Evolutionary conservation across 352 stramenopile genomes (phyloP).

Genomic region (Plasmopara viticola): DNA sequence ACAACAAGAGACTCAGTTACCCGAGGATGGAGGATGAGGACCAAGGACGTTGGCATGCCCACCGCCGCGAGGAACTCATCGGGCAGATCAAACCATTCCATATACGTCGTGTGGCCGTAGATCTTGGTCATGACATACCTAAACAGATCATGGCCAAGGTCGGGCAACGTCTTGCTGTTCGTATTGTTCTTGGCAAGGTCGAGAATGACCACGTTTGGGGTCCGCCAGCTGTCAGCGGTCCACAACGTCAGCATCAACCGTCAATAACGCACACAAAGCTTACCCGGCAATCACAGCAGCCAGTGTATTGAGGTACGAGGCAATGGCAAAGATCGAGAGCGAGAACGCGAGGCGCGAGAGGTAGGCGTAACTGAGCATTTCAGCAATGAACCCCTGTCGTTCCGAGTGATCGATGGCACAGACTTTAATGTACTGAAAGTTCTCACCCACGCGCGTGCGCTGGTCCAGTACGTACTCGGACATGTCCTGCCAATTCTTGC

Average conservation of each 20-base stretch:
- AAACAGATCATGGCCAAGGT: constrained; percentile 82
- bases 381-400: constrained; percentile 75
- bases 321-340: constrained; percentile 61
- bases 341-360: constrained; percentile 77
- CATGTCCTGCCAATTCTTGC: constrained; percentile 75
- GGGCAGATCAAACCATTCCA: constrained; percentile 81
- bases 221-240: constrained; percentile 50
- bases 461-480: constrained; percentile 65
- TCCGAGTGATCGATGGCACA: constrained; percentile 67
- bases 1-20: constrained; percentile 28
- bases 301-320: constrained; percentile 79
- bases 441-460: constrained; percentile 58
- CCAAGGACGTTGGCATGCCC: constrained; percentile 52
- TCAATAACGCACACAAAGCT: not conserved
- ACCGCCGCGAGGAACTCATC: constrained; percentile 78
- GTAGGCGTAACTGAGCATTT: constrained; percentile 86
- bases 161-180: constrained; percentile 68
- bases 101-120: constrained; percentile 75
- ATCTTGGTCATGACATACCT: constrained; percentile 82
- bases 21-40: constrained; percentile 70
- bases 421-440: constrained; percentile 66
- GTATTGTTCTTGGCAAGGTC: constrained; percentile 51
- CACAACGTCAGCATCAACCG: constrained; percentile 5
- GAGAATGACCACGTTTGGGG: constrained; percentile 78
- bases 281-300: constrained; percentile 73